phyloP scores from a whole-genome alignment of 192 early-diverging fungal genomes.

The Linnemannia zychae region DNA sequence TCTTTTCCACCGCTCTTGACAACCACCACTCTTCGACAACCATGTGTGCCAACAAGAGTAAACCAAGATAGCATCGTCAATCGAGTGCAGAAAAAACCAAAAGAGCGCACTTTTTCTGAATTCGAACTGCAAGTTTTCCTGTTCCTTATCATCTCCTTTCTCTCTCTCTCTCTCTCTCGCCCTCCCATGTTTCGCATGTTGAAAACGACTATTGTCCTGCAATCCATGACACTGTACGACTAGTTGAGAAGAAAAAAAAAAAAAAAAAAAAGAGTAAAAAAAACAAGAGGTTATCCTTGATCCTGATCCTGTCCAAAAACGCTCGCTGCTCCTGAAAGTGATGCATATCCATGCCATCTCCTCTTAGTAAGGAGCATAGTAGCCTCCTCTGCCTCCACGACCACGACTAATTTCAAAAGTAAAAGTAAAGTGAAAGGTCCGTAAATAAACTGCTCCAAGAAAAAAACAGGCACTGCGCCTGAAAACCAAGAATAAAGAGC shows the following conservation, averaged over 20 bases:
- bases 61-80: background rate
- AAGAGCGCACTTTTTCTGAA: background rate
- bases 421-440: background rate
- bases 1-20: conserved; percentile 3
- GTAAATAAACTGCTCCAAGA: background rate
- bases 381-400: conserved; percentile 57
- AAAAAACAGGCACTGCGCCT: background rate
- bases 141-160: background rate
- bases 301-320: conserved; percentile 3
- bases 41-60: conserved; percentile 1
- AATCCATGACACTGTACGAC: background rate
- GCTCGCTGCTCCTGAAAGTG: background rate
- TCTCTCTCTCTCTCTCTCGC: too few species aligned
- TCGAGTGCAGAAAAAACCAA: background rate
- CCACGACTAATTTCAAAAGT: conserved; percentile 8
- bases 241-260: background rate
- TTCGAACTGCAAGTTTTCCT: background rate
- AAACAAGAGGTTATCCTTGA: conserved; percentile 10
- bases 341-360: background rate
- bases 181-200: background rate
- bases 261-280: background rate
- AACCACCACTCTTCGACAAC: background rate
- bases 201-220: background rate
- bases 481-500: background rate
- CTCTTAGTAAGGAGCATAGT: conserved; percentile 55